phyloP scores from a whole-genome alignment of 1,284 basidiomycete species.

The Fomitopsis schrenkii region DNA sequence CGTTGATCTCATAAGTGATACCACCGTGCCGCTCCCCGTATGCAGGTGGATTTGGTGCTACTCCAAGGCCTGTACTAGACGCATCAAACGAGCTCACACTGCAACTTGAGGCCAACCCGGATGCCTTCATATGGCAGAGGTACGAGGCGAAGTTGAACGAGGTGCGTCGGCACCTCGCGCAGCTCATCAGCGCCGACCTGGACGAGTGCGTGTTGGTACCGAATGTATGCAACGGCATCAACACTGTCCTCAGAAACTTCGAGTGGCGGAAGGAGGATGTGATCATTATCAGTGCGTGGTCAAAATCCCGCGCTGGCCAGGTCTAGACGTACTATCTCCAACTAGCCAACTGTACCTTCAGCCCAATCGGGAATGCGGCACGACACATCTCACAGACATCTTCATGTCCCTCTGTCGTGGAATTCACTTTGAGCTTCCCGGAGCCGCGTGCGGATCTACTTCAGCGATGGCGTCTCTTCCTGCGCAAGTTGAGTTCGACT shows the following conservation, averaged over 20 bases:
- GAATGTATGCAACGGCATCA: constrained; percentile 66
- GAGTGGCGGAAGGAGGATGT: constrained; percentile 45
- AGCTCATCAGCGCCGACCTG: constrained; percentile 51
- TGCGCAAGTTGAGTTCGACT: neutral
- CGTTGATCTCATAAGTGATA: neutral
- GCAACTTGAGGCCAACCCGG: constrained; percentile 53
- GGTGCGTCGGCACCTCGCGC: constrained; percentile 39
- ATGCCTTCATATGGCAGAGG: constrained; percentile 50
- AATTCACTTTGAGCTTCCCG: neutral
- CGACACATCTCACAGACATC: neutral
- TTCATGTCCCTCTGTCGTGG: no score
- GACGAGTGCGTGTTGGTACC: constrained; percentile 68
- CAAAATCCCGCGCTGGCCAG: neutral
- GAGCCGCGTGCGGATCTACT: neutral
- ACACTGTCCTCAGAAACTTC: constrained; percentile 64
- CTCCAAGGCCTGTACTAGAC: constrained; percentile 52
- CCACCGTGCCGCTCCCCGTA: neutral
- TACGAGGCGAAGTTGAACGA: constrained; percentile 17
- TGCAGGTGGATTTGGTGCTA: constrained; percentile 61
- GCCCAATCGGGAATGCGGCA: neutral
- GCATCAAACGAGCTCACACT: constrained; percentile 41
- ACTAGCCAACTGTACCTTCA: neutral
- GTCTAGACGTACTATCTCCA: neutral
- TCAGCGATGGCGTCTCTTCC: neutral
- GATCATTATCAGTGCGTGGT: constrained; percentile 36